These are phyloP conservation scores for Trametes sanguinea DNA, from an alignment of 768 basidiomycete species.

Conservation along the genomic window DNA sequence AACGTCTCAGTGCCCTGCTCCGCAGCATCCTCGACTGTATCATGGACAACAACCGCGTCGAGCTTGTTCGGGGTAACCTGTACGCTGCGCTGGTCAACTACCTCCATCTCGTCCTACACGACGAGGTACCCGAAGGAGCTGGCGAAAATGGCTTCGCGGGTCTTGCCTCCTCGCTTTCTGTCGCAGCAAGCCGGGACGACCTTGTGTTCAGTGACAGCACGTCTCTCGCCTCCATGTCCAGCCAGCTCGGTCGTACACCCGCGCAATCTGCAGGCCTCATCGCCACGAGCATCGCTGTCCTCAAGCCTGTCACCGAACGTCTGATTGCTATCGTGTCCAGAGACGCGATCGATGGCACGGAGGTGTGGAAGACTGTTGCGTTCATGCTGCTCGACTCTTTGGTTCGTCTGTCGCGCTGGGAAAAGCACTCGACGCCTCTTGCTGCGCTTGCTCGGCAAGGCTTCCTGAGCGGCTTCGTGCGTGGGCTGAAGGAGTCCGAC, in stretches of 20 bases:
- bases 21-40: conserved; percentile 75
- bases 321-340: conserved; percentile 72
- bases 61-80: conserved; percentile 91
- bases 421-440: conserved; percentile 67
- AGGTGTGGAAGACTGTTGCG: conserved; percentile 96
- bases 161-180: conserved; percentile 19
- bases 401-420: conserved; percentile 65
- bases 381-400: conserved; percentile 88
- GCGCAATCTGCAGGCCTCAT: conserved; percentile 43
- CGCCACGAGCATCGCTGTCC: conserved; percentile 59
- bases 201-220: conserved; percentile 41
- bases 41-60: conserved; percentile 72
- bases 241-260: conserved; percentile 5
- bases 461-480: conserved; percentile 78
- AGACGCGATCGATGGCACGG: conserved; percentile 94
- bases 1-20: conserved; percentile 75
- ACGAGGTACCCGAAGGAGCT: conserved; percentile 5
- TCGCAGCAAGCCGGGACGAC: conserved; percentile 42
- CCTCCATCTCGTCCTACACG: conserved; percentile 62
- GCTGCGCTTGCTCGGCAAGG: conserved; percentile 68
- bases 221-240: conserved; percentile 19
- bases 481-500: conserved; percentile 84
- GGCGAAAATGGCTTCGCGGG: conserved; percentile 1
- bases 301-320: conserved; percentile 72
- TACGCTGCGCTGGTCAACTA: conserved; percentile 92